Percentiles rank a stretch among this genome's conserved stretches.
These are phyloP conservation scores for Saksenaea vasiformis DNA, from an alignment of 371 early-diverging fungal species.

Conservation along the genomic window DNA sequence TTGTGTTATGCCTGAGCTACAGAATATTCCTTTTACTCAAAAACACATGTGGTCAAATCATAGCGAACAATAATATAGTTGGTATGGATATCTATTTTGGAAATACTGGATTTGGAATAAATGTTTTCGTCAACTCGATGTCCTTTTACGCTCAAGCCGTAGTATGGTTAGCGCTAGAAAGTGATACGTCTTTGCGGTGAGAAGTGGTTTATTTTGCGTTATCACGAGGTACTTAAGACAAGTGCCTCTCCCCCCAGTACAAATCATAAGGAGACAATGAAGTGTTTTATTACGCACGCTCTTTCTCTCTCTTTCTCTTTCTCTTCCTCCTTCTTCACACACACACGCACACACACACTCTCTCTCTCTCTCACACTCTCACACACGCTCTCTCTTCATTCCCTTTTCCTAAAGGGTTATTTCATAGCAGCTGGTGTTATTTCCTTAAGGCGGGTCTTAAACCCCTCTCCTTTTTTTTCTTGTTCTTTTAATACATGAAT, in stretches of 20 bases:
- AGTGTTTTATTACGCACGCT: constrained; percentile 3
- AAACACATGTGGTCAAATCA: background rate
- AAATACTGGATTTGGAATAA: no score
- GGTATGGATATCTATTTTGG: no score
- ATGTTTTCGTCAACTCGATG: no score
- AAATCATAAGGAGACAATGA: no score
- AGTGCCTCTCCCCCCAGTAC: no score
- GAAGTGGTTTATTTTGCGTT: no score
- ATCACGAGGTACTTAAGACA: no score
- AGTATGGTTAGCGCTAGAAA: no score
- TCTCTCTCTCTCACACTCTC: constrained; percentile 12
- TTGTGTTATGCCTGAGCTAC: background rate
- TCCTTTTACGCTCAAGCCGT: no score
- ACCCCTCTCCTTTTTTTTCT: background rate
- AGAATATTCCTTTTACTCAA: background rate
- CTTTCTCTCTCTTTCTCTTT: constrained; percentile 11
- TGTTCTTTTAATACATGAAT: background rate
- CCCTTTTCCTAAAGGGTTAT: background rate
- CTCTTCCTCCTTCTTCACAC: constrained; percentile 5
- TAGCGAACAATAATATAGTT: background rate
- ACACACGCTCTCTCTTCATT: background rate
- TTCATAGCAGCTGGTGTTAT: background rate
- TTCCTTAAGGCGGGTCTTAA: background rate
- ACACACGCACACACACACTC: constrained; percentile 1
- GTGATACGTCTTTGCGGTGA: no score